Conservation (phyloP, 1,284 basidiomycete species). For the Rhodotorula mucilaginosa region DNA sequence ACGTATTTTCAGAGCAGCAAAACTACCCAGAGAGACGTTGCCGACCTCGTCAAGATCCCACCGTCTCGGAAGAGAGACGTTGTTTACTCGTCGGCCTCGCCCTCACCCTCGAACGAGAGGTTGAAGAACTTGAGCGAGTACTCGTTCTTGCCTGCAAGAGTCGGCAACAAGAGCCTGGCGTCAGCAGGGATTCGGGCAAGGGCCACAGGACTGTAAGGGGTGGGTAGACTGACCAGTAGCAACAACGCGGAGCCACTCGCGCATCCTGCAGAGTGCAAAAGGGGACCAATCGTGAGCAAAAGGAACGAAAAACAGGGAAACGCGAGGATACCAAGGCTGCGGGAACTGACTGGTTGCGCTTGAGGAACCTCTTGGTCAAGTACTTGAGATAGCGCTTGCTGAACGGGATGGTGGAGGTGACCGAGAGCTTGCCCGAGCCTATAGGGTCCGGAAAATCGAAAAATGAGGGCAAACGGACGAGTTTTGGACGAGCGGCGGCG, state of each 20-base stretch:
- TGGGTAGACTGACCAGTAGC: background rate
- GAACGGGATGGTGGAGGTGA: conserved; percentile 50
- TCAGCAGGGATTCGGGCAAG: background rate
- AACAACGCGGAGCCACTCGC: conserved; percentile 41
- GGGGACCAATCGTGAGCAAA: too few relatives aligned
- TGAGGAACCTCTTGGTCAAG: conserved; percentile 50
- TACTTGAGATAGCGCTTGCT: conserved; percentile 53
- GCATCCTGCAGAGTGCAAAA: conserved; percentile 16
- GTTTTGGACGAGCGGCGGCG: too few relatives aligned
- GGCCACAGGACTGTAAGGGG: conserved; percentile 4
- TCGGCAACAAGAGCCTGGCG: background rate
- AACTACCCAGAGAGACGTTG: too few relatives aligned
- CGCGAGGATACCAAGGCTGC: too few relatives aligned
- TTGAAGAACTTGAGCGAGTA: conserved; percentile 47
- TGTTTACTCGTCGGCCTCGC: conserved; percentile 25
- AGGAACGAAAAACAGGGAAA: background rate
- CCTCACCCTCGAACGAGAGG: conserved; percentile 43
- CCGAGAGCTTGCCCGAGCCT: too few relatives aligned
- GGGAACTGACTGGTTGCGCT: conserved; percentile 37
- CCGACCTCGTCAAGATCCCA: too few relatives aligned
- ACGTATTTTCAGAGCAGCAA: too few relatives aligned
- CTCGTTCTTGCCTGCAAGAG: conserved; percentile 48
- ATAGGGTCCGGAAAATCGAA: too few relatives aligned
- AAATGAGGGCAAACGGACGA: too few relatives aligned
- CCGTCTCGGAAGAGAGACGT: too few relatives aligned